Evolutionary conservation across 805 yeast species (phyloP).

Genomic region (Metschnikowia cerradonensis): DNA sequence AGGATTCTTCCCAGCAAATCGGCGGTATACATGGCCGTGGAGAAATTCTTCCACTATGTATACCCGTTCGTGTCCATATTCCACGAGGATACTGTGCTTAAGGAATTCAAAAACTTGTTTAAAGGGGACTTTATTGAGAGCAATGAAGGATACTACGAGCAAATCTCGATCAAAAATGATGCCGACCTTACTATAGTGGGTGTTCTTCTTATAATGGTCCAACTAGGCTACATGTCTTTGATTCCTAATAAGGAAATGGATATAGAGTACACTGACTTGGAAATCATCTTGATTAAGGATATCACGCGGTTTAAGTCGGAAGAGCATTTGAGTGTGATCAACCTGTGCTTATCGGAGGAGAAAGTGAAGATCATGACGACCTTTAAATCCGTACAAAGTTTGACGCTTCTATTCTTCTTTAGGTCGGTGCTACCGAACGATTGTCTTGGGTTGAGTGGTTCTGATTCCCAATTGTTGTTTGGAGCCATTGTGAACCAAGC

Average conservation of each 20-base stretch:
- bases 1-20: conserved; percentile 28
- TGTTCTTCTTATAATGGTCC: conserved; percentile 25
- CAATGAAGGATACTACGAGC: conserved; percentile 17
- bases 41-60: conserved; percentile 37
- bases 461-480: conserved; percentile 36
- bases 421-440: conserved; percentile 39
- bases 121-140: conserved; percentile 7
- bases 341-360: conserved; percentile 34
- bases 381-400: conserved; percentile 33
- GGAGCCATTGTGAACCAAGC: conserved; percentile 38
- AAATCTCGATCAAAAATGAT: conserved; percentile 26
- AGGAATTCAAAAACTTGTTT: conserved; percentile 25
- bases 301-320: conserved; percentile 27
- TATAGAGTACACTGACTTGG: conserved; percentile 26
- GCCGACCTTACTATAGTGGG: conserved; percentile 30
- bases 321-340: conserved; percentile 26
- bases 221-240: conserved; percentile 38
- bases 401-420: conserved; percentile 32
- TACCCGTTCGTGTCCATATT: conserved; percentile 36
- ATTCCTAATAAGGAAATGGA: conserved; percentile 31
- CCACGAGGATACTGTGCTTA: conserved; percentile 25
- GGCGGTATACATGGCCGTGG: conserved; percentile 24
- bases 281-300: conserved; percentile 27
- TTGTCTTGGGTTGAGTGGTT: conserved; percentile 38
- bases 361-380: conserved; percentile 28